Conservation (phyloP, 225 moss, liverwort and hornwort genomes). For the Marchantia polymorpha region DNA sequence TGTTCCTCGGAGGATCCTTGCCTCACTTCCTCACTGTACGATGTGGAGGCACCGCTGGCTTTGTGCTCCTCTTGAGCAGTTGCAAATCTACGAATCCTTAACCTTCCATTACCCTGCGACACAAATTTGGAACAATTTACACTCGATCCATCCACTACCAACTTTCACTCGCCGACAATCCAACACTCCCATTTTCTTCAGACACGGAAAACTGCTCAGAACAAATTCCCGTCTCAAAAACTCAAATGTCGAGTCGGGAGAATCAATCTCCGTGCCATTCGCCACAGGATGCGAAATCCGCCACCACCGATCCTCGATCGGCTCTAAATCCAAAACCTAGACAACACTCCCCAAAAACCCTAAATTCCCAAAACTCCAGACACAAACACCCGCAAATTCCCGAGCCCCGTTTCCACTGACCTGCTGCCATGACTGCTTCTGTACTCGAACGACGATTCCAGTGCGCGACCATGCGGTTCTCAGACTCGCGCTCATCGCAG, state of each 20-base stretch:
- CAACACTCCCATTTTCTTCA: neutral
- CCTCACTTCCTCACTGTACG: conserved; percentile 24
- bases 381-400: neutral
- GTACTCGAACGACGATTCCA: conserved; percentile 14
- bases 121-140: neutral
- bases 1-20: conserved; percentile 24
- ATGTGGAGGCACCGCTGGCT: neutral
- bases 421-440: conserved; percentile 16
- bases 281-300: neutral
- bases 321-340: neutral
- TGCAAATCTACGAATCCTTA: conserved; percentile 27
- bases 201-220: neutral
- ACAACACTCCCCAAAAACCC: conserved; percentile 4
- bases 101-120: conserved; percentile 31
- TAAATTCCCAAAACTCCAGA: neutral
- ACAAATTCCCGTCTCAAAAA: neutral
- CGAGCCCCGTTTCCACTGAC: neutral
- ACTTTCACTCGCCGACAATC: neutral
- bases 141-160: neutral
- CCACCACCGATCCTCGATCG: neutral
- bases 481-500: conserved; percentile 22
- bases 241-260: neutral
- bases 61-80: conserved; percentile 31
- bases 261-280: neutral
- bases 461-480: conserved; percentile 21